Base-by-base conservation (phyloP, 208 protist species). In the Acanthamoeba culbertsoni region DNA sequence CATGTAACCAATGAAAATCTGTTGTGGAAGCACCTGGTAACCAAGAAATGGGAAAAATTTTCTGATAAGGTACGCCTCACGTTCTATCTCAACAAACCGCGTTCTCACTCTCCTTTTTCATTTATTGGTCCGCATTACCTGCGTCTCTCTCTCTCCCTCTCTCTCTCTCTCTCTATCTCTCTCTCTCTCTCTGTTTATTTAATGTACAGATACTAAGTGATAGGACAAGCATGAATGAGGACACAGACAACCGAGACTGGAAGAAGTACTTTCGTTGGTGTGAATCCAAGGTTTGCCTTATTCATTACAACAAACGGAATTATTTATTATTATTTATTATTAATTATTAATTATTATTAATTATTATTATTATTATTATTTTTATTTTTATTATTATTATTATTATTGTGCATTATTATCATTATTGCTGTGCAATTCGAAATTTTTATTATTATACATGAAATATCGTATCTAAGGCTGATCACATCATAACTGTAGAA, bases 261-360 rank as follows among this genome's bases (percentile, higher is more conserved):
- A 90, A 90, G 82, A 62, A 90, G n/a, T 90, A 90, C 57, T 65
- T 90, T 35, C 82, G 35, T 26, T 90, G 82, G 82, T 90, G 82
- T 33, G 57, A 90, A 23, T 90, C 82, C 26, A 43, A 90, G 82
- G 82, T 68, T 37, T 51, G 68, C 16, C 10, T 14, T 33, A 6
- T 5, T 40, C 12, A 10, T n/a, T 79, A n/a, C n/a, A n/a, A n/a
- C n/a, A n/a, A n/a, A n/a, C n/a, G n/a, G n/a, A n/a, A n/a, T n/a
- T n/a, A n/a, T n/a, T 79, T 40, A 10, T n/a, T 42, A n/a, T 20
- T 42, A 20, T 14, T 42, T 42, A 8, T 42, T 14, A 20, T 42
- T 14, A 8, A n/a, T 14, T 40, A 31, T 33, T 20, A 31, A 7
- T 75, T 40, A 7, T 75, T 7, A 8, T 33, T 75, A 8, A 31